phyloP scores from a whole-genome alignment of 2,329 filamentous ascomycete species.

The Aspergillus felis region DNA sequence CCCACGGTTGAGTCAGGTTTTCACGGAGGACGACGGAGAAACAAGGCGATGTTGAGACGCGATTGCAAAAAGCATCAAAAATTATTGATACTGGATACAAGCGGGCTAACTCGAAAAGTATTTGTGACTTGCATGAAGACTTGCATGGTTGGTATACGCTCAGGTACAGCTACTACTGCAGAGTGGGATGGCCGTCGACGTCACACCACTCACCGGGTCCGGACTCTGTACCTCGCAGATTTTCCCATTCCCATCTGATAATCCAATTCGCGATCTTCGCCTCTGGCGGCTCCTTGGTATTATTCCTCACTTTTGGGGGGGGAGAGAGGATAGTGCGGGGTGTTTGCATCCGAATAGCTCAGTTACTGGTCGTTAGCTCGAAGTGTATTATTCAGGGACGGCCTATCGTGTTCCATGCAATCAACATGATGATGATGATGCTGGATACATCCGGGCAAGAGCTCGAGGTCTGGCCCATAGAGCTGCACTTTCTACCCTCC shows the following conservation, averaged over 20 bases:
- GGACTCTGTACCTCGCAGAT: neutral
- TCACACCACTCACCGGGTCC: neutral
- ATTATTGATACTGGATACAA: neutral
- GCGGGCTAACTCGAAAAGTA: neutral
- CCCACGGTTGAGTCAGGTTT: neutral
- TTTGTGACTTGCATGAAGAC: neutral
- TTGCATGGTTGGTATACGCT: too few relatives aligned
- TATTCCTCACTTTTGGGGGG: neutral
- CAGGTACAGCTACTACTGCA: neutral
- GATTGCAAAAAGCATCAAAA: neutral
- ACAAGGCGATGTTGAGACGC: neutral
- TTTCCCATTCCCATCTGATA: neutral
- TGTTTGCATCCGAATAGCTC: neutral
- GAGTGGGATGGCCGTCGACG: neutral
- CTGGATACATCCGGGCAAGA: neutral
- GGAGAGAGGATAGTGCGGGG: neutral
- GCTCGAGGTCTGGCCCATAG: neutral
- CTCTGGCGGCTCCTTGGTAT: neutral
- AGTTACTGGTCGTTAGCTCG: neutral
- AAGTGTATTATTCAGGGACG: neutral
- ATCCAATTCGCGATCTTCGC: neutral
- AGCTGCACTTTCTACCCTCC: neutral
- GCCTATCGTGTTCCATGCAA: neutral
- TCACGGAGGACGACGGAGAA: neutral
- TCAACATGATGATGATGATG: neutral